phyloP scores from a whole-genome alignment of 202 grass and related monocot species.

The Carex arenaria region DNA sequence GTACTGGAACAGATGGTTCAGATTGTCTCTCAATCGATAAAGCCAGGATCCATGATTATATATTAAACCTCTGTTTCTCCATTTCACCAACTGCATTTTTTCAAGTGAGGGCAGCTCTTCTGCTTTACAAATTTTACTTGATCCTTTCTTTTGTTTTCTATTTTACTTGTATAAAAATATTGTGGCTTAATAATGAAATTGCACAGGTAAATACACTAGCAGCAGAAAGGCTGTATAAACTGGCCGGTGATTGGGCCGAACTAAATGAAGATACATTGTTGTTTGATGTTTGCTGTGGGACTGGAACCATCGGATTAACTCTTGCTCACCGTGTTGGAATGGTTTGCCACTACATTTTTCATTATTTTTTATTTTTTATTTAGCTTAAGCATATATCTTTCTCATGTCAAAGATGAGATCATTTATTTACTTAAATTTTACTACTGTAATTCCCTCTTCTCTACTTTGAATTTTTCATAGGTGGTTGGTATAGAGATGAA shows the following conservation, averaged over 20 bases:
- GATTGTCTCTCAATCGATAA: constrained; percentile 40
- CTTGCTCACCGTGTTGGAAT: constrained; percentile 88
- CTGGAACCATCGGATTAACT: constrained; percentile 92
- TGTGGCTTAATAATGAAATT: constrained; percentile 32
- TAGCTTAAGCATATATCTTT: background rate
- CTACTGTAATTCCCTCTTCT: constrained; percentile 7
- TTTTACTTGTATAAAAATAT: background rate
- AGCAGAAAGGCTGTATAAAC: constrained; percentile 82
- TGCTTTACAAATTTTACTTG: constrained; percentile 3
- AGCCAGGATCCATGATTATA: constrained; percentile 87
- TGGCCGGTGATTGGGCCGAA: constrained; percentile 94
- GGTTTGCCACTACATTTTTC: constrained; percentile 30
- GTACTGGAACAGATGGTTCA: constrained; percentile 29
- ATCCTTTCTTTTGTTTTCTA: background rate
- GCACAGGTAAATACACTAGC: constrained; percentile 94
- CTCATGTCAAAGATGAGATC: background rate
- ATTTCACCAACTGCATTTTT: constrained; percentile 99
- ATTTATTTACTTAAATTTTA: background rate
- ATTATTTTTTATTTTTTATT: background rate
- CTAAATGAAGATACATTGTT: constrained; percentile 81
- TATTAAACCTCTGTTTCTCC: constrained; percentile 80
- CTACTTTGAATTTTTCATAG: constrained; percentile 31
- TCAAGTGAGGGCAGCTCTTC: constrained; percentile 38
- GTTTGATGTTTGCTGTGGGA: constrained; percentile 98
- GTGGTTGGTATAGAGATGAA: constrained; percentile 99